phyloP scores from a whole-genome alignment of 345 rosid genomes.

The Salix koriyanagi region DNA sequence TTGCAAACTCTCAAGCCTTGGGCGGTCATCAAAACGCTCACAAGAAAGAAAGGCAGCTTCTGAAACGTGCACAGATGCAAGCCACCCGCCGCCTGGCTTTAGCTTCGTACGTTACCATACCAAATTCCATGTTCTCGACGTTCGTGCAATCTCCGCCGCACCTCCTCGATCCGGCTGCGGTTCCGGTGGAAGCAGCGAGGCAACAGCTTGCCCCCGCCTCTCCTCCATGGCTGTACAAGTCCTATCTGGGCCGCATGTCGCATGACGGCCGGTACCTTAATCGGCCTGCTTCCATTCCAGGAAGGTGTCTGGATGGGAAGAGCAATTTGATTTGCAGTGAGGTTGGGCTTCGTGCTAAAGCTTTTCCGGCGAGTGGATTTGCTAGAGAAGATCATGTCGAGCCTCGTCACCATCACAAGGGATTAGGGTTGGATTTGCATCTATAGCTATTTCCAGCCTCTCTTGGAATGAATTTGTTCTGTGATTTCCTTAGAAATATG shows the following conservation, averaged over 20 bases:
- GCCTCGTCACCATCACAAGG: not conserved
- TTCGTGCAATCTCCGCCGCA: conserved; percentile 1
- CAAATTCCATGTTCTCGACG: conserved; percentile 13
- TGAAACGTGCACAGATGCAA: conserved; percentile 23
- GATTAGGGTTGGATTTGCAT: conserved; percentile 25
- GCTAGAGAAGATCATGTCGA: conserved; percentile 7
- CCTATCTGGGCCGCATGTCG: not conserved
- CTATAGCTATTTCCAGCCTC: not conserved
- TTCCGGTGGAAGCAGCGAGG: not conserved
- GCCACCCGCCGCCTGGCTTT: conserved; percentile 15
- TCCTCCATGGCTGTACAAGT: conserved; percentile 7
- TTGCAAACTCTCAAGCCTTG: conserved; percentile 25
- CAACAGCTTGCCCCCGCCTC: not conserved
- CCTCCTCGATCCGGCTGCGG: not conserved
- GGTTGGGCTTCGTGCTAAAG: not conserved
- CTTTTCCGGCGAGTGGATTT: conserved; percentile 5
- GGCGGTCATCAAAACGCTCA: conserved; percentile 32
- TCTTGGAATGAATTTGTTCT: not conserved
- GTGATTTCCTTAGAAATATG: not conserved
- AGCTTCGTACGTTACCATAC: conserved; percentile 12
- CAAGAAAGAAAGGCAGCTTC: conserved; percentile 28
- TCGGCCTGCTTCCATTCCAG: not conserved
- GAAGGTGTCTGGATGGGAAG: conserved; percentile 1
- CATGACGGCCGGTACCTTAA: not conserved
- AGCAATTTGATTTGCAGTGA: not conserved